phyloP scores from a whole-genome alignment of 352 stramenopile genomes.

The Globisporangium polare region DNA sequence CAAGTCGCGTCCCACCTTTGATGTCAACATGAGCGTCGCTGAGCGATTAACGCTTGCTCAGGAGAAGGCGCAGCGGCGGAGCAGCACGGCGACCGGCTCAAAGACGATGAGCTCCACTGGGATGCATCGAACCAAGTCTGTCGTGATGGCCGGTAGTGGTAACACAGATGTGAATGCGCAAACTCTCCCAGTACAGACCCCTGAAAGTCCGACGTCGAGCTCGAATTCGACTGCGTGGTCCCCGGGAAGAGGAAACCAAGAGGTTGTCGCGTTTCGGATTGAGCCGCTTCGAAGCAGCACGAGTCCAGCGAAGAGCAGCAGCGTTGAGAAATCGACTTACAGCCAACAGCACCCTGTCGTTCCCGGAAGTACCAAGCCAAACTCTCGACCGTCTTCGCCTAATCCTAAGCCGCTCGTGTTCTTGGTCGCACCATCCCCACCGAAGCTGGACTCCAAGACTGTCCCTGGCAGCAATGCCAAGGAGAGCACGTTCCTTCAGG shows the following conservation, averaged over 20 bases:
- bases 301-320: conserved; percentile 3
- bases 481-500: conserved; percentile 57
- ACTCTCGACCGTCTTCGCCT: conserved; percentile 1
- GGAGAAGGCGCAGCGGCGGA: conserved; percentile 38
- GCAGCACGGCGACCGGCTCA: background rate
- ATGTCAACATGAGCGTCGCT: conserved; percentile 62
- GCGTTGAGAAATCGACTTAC: background rate
- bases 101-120: background rate
- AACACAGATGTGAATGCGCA: background rate
- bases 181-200: background rate
- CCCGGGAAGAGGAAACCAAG: conserved; percentile 1
- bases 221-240: background rate
- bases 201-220: background rate
- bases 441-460: conserved; percentile 1
- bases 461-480: conserved; percentile 14
- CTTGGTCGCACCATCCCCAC: background rate
- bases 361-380: background rate
- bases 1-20: conserved; percentile 57
- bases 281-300: conserved; percentile 10
- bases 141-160: background rate
- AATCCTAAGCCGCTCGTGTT: background rate
- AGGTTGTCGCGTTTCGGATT: conserved; percentile 20
- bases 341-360: background rate
- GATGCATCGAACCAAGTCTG: conserved; percentile 9
- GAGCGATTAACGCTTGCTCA: conserved; percentile 52